Evolutionary conservation across 2,329 filamentous ascomycete genomes (phyloP).

Genomic region (Remersonia thermophila): DNA sequence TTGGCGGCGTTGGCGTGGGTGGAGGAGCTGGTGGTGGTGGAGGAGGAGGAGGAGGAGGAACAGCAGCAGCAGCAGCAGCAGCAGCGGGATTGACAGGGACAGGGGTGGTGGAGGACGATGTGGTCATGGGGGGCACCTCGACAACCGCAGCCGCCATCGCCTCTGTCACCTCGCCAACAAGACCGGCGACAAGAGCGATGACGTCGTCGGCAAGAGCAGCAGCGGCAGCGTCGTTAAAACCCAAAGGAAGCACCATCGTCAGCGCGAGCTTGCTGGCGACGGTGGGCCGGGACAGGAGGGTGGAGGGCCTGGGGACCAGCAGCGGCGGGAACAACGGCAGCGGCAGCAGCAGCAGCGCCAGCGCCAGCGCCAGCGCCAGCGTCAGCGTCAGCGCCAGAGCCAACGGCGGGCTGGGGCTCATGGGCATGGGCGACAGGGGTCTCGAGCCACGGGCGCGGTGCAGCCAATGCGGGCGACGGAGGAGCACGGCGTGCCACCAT

Average conservation of each 20-base stretch:
- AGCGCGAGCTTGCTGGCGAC: slow-evolving; percentile 10
- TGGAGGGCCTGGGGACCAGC: not conserved
- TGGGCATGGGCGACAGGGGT: slow-evolving; percentile 11
- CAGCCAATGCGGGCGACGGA: slow-evolving; percentile 18
- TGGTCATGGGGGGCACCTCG: slow-evolving; percentile 8
- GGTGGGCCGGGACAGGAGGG: not conserved
- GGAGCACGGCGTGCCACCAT: slow-evolving; percentile 14
- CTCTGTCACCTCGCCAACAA: not conserved
- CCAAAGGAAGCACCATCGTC: slow-evolving; percentile 2
- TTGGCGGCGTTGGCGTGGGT: too few species aligned
- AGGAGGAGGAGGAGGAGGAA: slow-evolving; percentile 7
- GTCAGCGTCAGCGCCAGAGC: slow-evolving; percentile 1
- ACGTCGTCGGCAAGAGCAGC: not conserved
- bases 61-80: not conserved
- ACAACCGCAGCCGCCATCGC: not conserved
- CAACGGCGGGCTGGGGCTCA: not conserved
- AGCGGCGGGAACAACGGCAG: not conserved
- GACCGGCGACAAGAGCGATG: slow-evolving; percentile 4
- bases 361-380: not conserved
- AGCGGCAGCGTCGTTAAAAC: not conserved
- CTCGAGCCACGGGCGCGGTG: slow-evolving; percentile 14
- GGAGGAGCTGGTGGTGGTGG: too few species aligned
- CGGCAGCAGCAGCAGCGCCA: not conserved
- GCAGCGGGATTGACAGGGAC: not conserved
- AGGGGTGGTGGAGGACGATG: slow-evolving; percentile 1